Conservation (phyloP, 768 basidiomycete genomes). For the Termitomyces sp. region DNA sequence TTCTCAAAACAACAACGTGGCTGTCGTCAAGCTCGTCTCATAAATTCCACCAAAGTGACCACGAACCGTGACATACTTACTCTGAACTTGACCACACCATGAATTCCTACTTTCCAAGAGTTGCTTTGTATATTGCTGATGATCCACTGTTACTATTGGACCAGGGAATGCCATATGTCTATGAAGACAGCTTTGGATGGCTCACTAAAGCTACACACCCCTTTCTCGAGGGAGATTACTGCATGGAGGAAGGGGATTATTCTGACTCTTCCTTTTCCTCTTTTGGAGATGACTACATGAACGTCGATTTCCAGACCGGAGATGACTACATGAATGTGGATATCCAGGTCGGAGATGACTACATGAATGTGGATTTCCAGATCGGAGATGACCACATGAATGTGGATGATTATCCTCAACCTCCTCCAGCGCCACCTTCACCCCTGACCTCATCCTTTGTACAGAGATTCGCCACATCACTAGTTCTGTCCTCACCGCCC, state of each 20-base stretch:
- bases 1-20: neutral
- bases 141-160: neutral
- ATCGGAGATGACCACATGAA: too few relatives aligned
- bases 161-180: neutral
- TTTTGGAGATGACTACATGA: neutral
- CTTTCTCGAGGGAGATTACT: neutral
- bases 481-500: too few relatives aligned
- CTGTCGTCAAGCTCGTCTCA: neutral
- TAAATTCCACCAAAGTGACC: neutral
- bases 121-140: neutral
- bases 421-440: neutral
- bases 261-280: neutral
- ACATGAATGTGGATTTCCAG: neutral
- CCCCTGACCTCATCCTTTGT: neutral
- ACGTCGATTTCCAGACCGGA: neutral
- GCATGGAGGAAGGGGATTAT: neutral
- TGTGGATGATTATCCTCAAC: neutral
- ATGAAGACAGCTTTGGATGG: slow-evolving; percentile 2
- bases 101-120: neutral
- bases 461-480: neutral
- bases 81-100: neutral
- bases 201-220: neutral
- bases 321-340: neutral
- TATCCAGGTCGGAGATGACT: neutral
- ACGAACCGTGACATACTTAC: neutral